Conservation (phyloP, 176 grass and related monocot species). For the Aegilops tauschii region DNA sequence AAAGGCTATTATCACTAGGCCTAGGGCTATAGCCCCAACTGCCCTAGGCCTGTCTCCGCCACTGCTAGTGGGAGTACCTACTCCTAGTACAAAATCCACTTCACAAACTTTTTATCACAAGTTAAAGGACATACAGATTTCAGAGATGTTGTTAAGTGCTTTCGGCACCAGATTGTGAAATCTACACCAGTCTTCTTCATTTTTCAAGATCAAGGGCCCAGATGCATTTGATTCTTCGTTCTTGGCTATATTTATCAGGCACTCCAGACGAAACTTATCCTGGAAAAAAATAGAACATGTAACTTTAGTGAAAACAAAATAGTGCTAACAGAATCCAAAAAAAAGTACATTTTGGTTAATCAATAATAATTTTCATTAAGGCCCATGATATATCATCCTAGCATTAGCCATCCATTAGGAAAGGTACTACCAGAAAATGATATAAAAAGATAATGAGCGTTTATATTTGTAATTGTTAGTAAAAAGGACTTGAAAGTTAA, state of each 20-base stretch:
- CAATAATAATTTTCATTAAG: neutral
- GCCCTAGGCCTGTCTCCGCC: too few species aligned
- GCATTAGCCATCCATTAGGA: neutral
- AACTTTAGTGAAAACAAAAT: slow-evolving; percentile 12
- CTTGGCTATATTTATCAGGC: slow-evolving; percentile 54
- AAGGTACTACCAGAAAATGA: slow-evolving; percentile 6
- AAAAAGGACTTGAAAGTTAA: neutral
- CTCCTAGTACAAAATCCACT: neutral
- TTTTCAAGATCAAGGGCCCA: slow-evolving; percentile 36
- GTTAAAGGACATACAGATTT: slow-evolving; percentile 77
- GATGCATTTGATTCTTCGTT: slow-evolving; percentile 23
- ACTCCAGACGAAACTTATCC: slow-evolving; percentile 70
- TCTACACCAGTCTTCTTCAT: slow-evolving; percentile 86
- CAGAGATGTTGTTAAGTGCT: slow-evolving; percentile 69
- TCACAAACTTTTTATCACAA: neutral
- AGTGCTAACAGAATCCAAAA: slow-evolving; percentile 19
- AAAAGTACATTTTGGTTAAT: neutral
- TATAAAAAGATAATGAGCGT: neutral
- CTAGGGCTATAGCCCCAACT: too few species aligned
- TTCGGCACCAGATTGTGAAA: slow-evolving; percentile 66
- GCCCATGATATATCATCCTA: neutral
- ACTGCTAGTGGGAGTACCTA: neutral
- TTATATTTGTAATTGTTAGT: neutral
- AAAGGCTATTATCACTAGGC: too few species aligned
- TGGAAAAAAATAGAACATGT: slow-evolving; percentile 26